Percentiles rank a stretch among this genome's conserved stretches.
These are phyloP conservation scores for Davidsoniella australis DNA, from an alignment of 2,329 filamentous ascomycete genomes.

Conservation along the genomic window DNA sequence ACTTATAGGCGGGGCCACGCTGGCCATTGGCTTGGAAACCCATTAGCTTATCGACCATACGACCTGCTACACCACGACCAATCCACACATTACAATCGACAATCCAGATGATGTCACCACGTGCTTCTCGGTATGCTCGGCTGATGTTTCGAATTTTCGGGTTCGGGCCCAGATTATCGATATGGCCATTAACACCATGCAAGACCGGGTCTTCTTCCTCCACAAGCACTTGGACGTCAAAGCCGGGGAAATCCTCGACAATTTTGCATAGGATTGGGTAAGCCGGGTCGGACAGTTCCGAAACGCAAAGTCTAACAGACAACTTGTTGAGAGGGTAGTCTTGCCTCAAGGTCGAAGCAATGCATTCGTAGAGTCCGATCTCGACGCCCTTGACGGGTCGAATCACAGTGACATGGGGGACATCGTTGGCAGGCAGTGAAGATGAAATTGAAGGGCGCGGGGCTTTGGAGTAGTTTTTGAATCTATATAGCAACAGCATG, in stretches of 20 bases:
- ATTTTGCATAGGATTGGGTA: constrained; percentile 56
- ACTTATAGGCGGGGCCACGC: constrained; percentile 51
- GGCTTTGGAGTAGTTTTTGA: constrained; percentile 33
- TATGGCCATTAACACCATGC: constrained; percentile 31
- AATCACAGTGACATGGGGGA: constrained; percentile 78
- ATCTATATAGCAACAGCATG: constrained; percentile 20
- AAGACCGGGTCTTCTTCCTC: constrained; percentile 68
- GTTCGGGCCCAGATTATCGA: constrained; percentile 64
- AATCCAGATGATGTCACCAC: constrained; percentile 81
- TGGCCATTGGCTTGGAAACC: constrained; percentile 39
- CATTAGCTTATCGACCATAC: constrained; percentile 77
- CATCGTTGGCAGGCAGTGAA: constrained; percentile 30
- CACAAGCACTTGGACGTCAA: constrained; percentile 57
- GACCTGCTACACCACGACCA: constrained; percentile 55
- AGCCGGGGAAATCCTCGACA: constrained; percentile 52
- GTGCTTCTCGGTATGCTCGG: constrained; percentile 74
- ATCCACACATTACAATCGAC: constrained; percentile 97
- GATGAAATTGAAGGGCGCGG: constrained; percentile 34
- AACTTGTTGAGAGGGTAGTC: constrained; percentile 61
- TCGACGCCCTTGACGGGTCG: constrained; percentile 88
- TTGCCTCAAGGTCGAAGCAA: constrained; percentile 71
- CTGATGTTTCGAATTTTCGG: constrained; percentile 98
- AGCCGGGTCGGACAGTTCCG: constrained; percentile 57
- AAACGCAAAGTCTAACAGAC: constrained; percentile 68
- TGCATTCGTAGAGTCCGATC: constrained; percentile 77